phyloP scores from a whole-genome alignment of 305 asterid species.

The Fraxinus velutina region DNA sequence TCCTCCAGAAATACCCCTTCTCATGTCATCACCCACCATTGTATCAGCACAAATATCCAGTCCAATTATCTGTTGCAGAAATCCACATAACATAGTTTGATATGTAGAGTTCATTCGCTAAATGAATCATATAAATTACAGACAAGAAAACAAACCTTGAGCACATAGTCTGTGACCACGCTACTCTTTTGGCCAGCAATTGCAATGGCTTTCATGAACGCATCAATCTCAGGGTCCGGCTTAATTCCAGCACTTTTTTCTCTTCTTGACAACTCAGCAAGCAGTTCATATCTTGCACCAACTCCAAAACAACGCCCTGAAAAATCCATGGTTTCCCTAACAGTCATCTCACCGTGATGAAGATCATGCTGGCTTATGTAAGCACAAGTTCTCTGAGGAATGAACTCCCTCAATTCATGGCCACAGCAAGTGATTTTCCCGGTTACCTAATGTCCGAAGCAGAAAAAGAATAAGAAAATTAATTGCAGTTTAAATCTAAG shows the following conservation, averaged over 20 bases:
- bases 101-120: background rate
- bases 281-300: conserved; percentile 43
- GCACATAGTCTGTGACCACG: conserved; percentile 42
- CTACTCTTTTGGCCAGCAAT: conserved; percentile 39
- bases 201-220: conserved; percentile 47
- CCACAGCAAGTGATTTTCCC: conserved; percentile 44
- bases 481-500: background rate
- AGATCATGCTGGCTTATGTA: conserved; percentile 46
- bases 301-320: conserved; percentile 44
- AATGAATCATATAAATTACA: background rate
- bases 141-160: conserved; percentile 33
- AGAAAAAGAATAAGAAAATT: background rate
- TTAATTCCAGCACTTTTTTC: conserved; percentile 39
- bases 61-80: conserved; percentile 33
- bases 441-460: background rate
- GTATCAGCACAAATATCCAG: conserved; percentile 41
- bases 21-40: conserved; percentile 45
- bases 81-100: background rate
- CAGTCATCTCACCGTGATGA: conserved; percentile 53
- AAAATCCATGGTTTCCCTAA: conserved; percentile 41
- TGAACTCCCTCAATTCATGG: conserved; percentile 40
- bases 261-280: conserved; percentile 41
- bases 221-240: conserved; percentile 50
- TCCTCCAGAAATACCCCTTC: conserved; percentile 49
- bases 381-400: conserved; percentile 48